Evolutionary conservation across 176 grass and related monocot species (phyloP).

Genomic region (Elymus sibiricus): DNA sequence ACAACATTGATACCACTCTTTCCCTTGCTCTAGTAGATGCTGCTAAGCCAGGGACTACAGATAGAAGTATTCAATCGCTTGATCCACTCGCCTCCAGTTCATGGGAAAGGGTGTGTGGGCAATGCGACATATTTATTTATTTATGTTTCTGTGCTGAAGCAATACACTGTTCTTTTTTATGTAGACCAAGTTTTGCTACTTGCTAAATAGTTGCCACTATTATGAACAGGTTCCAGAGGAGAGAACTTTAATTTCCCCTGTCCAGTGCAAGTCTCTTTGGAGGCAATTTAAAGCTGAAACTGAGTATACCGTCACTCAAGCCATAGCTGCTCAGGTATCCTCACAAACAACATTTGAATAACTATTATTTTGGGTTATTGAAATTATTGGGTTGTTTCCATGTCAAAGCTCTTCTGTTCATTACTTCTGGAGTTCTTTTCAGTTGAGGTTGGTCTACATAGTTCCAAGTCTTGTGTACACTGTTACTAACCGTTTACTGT

Average conservation of each 20-base stretch:
- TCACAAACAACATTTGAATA: background rate
- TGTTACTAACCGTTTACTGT: slow-evolving; percentile 6
- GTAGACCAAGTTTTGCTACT: slow-evolving; percentile 17
- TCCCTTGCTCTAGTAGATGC: slow-evolving; percentile 68
- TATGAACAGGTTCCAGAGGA: slow-evolving; percentile 54
- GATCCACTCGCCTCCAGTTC: slow-evolving; percentile 92
- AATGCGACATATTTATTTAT: slow-evolving; percentile 22
- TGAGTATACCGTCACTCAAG: slow-evolving; percentile 90
- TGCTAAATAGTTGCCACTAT: slow-evolving; percentile 24
- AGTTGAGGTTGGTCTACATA: background rate
- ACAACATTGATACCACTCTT: slow-evolving; percentile 79
- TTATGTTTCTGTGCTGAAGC: slow-evolving; percentile 14
- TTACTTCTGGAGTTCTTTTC: background rate
- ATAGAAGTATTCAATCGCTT: slow-evolving; percentile 68
- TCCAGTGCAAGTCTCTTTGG: slow-evolving; percentile 91
- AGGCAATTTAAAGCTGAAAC: slow-evolving; percentile 94
- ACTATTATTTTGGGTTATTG: background rate
- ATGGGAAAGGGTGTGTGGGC: slow-evolving; percentile 73
- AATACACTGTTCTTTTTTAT: background rate
- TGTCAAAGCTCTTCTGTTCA: slow-evolving; percentile 2
- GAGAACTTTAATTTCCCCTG: slow-evolving; percentile 84
- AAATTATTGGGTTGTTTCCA: background rate
- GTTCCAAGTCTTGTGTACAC: background rate
- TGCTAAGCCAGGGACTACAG: slow-evolving; percentile 44
- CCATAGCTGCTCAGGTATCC: slow-evolving; percentile 84